Evolutionary conservation across 331 rosid species (phyloP).

Genomic region (Malus hybrid): DNA sequence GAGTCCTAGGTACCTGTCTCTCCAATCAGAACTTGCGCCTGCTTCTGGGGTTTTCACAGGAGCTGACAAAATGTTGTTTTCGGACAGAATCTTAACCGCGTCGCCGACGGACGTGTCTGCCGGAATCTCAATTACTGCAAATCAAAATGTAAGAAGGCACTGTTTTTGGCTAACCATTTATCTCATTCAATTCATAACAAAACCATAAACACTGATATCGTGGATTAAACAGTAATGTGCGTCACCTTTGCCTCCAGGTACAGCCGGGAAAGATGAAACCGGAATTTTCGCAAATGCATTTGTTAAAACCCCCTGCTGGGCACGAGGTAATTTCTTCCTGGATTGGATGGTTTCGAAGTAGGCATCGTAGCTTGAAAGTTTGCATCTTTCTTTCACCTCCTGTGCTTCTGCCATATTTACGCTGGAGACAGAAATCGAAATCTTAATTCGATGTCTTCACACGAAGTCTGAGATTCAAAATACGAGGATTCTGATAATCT

Average conservation of each 20-base stretch:
- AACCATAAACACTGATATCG: not conserved
- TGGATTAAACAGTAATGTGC: not conserved
- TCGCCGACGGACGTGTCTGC: constrained; percentile 61
- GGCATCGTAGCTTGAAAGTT: constrained; percentile 52
- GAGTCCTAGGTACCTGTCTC: constrained; percentile 71
- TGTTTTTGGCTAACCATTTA: constrained; percentile 5
- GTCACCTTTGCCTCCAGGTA: constrained; percentile 77
- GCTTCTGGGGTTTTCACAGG: constrained; percentile 63
- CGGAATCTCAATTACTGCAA: constrained; percentile 69
- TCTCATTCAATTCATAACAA: not conserved
- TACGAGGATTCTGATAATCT: not conserved
- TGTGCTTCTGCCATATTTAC: constrained; percentile 46
- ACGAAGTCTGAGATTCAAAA: not conserved
- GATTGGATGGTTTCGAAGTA: constrained; percentile 65
- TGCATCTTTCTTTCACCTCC: constrained; percentile 14
- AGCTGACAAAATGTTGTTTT: constrained; percentile 75
- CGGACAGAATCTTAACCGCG: constrained; percentile 65
- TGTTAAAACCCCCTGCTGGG: constrained; percentile 60
- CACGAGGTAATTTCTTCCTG: constrained; percentile 68
- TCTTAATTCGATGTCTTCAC: not conserved
- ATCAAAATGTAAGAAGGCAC: constrained; percentile 1
- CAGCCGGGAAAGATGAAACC: constrained; percentile 72
- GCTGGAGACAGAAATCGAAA: constrained; percentile 14
- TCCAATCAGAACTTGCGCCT: constrained; percentile 53
- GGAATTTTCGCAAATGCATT: constrained; percentile 74